Conservation (phyloP, 768 basidiomycete species). For the Pholiota molesta region DNA sequence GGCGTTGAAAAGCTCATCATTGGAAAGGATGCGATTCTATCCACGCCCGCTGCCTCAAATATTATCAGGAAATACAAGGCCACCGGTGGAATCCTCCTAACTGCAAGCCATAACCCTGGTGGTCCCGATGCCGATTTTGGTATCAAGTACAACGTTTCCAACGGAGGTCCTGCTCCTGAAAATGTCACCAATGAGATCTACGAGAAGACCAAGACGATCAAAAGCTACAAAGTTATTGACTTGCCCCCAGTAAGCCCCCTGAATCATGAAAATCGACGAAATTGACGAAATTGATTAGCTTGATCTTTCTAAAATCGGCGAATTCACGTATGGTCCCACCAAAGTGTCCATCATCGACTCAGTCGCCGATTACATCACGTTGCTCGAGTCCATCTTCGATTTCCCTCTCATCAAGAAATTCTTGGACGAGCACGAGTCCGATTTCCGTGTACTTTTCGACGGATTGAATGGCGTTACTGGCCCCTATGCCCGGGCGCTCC, state of each 20-base stretch:
- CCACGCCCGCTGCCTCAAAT: conserved; percentile 96
- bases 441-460: conserved; percentile 91
- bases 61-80: conserved; percentile 96
- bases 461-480: conserved; percentile 97
- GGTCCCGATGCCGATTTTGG: conserved; percentile 99
- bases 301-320: conserved; percentile 83
- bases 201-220: conserved; percentile 87
- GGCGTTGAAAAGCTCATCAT: conserved; percentile 91
- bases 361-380: conserved; percentile 82
- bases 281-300: conserved; percentile 46
- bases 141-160: conserved; percentile 98
- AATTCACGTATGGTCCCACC: conserved; percentile 79
- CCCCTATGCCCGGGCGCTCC: conserved; percentile 89
- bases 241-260: conserved; percentile 61
- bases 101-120: conserved; percentile 97
- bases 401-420: conserved; percentile 91
- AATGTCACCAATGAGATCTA: conserved; percentile 94
- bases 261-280: conserved; percentile 9
- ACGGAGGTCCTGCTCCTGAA: conserved; percentile 98
- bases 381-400: conserved; percentile 92
- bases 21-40: conserved; percentile 89
- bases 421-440: conserved; percentile 66
- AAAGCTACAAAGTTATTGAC: conserved; percentile 83
- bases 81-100: conserved; percentile 94
- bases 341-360: conserved; percentile 93